Evolutionary conservation across 2,329 filamentous ascomycete species (phyloP).

Genomic region (Colletotrichum sp.): DNA sequence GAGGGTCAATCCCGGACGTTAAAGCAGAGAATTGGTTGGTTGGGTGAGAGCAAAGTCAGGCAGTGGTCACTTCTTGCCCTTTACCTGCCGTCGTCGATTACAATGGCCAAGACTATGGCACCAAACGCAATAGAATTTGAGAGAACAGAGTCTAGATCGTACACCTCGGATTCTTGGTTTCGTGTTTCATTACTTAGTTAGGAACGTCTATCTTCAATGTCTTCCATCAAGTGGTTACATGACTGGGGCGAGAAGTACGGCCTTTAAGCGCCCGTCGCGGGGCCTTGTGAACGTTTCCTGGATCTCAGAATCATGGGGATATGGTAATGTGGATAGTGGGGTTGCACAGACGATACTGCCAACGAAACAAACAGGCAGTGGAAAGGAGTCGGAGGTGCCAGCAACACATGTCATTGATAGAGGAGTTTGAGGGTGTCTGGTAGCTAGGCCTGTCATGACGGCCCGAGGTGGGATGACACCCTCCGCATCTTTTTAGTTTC

Average conservation of each 20-base stretch:
- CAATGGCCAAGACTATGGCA: neutral
- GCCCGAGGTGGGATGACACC: neutral
- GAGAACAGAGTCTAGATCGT: neutral
- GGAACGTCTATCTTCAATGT: neutral
- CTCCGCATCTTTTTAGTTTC: neutral
- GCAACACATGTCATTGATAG: neutral
- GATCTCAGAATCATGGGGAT: neutral
- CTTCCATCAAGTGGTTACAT: neutral
- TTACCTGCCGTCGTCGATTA: neutral
- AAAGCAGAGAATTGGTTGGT: neutral
- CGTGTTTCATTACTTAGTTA: neutral
- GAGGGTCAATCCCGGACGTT: neutral
- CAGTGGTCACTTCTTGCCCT: neutral
- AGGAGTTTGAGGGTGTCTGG: neutral
- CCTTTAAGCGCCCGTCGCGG: accelerated
- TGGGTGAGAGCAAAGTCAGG: neutral
- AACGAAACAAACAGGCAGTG: neutral
- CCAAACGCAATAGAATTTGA: neutral
- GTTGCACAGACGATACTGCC: neutral
- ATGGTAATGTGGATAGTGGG: neutral
- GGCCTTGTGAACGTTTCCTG: neutral
- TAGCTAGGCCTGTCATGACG: neutral
- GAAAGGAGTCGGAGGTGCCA: neutral
- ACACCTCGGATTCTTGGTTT: neutral
- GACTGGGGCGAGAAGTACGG: neutral